Conservation (phyloP, 192 early-diverging fungal genomes). For the Chytriomyces sp. region DNA sequence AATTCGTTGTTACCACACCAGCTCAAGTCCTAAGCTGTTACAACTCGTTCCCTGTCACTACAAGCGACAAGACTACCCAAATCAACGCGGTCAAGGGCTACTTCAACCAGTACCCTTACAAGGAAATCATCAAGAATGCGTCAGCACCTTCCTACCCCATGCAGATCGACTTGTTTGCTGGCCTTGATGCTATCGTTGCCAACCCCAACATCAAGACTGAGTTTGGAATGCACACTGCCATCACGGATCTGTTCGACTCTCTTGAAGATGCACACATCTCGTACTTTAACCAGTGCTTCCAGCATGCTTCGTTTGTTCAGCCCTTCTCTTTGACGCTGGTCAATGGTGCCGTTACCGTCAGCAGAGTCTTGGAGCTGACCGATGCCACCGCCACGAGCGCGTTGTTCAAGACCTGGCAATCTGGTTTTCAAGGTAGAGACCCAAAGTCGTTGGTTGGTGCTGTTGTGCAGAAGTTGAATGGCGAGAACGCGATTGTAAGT, state of each 20-base stretch:
- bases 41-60: slow-evolving; percentile 16
- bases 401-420: no score
- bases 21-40: not conserved
- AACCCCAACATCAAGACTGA: slow-evolving; percentile 11
- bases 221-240: not conserved
- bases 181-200: slow-evolving; percentile 10
- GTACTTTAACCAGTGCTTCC: slow-evolving; percentile 10
- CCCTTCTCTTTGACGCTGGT: not conserved
- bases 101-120: slow-evolving; percentile 32
- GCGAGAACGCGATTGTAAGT: not conserved
- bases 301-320: not conserved
- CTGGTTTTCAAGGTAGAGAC: not conserved
- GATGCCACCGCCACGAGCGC: no score
- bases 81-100: slow-evolving; percentile 30
- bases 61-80: slow-evolving; percentile 17
- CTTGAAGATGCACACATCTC: slow-evolving; percentile 17
- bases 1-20: no score
- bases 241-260: not conserved
- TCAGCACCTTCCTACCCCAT: slow-evolving; percentile 9
- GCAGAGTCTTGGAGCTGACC: no score
- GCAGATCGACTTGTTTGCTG: slow-evolving; percentile 1
- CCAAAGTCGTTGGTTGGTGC: not conserved
- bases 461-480: slow-evolving; percentile 4
- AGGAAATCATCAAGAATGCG: not conserved
- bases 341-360: no score